A percentile compares a stretch with the other conserved stretches of the same genome.
Conservation (phyloP, 2,329 filamentous ascomycete genomes). For the Fusarium domesticum region DNA sequence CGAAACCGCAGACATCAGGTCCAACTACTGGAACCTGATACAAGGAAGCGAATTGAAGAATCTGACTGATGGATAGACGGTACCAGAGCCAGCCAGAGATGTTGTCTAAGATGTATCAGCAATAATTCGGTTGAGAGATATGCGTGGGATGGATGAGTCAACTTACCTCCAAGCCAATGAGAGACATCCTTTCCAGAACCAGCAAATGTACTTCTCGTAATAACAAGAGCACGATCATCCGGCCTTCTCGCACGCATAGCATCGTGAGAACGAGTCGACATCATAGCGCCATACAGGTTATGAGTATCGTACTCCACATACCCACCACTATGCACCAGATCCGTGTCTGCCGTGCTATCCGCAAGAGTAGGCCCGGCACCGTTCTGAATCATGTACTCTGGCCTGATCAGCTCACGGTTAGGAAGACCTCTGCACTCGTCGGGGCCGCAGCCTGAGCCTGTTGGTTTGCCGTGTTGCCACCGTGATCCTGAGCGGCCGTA, state of each 20-base stretch:
- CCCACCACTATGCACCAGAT: slow-evolving; percentile 19
- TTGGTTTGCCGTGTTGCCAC: slow-evolving; percentile 23
- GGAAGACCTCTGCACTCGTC: slow-evolving; percentile 27
- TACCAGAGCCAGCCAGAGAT: slow-evolving; percentile 55
- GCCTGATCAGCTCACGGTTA: slow-evolving; percentile 21
- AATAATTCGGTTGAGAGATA: too few species aligned
- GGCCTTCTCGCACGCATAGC: slow-evolving; percentile 68
- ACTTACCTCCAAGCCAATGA: slow-evolving; percentile 52
- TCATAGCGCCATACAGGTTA: slow-evolving; percentile 75
- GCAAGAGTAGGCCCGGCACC: slow-evolving; percentile 23
- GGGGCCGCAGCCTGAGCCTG: slow-evolving; percentile 20
- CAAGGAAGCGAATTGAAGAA: slow-evolving; percentile 60
- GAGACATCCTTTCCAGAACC: slow-evolving; percentile 65
- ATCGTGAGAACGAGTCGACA: slow-evolving; percentile 61
- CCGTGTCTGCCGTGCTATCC: slow-evolving; percentile 24
- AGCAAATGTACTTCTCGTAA: slow-evolving; percentile 73
- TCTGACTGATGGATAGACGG: slow-evolving; percentile 54
- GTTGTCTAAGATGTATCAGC: slow-evolving; percentile 21
- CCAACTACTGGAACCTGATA: slow-evolving; percentile 69
- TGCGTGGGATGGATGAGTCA: neutral
- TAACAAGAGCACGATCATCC: slow-evolving; percentile 62
- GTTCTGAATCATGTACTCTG: slow-evolving; percentile 28
- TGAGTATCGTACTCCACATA: slow-evolving; percentile 57
- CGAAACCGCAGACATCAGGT: slow-evolving; percentile 76
- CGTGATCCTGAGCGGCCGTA: slow-evolving; percentile 3